Percentiles rank a stretch among this genome's conserved stretches.
Conservation (phyloP, 1,284 basidiomycete species). For the Microbotryum scabiosae region DNA sequence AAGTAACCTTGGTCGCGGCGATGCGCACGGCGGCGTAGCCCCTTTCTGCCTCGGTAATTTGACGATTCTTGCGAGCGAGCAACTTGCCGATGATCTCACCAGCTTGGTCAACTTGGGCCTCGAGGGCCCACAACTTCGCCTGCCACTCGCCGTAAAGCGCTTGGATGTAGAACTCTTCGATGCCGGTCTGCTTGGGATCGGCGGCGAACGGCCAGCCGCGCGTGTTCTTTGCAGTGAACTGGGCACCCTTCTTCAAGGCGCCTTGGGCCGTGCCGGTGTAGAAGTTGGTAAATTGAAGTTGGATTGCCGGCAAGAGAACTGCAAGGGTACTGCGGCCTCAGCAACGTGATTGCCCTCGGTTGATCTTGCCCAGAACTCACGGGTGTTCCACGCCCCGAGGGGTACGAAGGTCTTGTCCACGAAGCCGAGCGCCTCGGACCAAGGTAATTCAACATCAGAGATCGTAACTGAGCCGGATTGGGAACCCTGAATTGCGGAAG, state of each 20-base stretch:
- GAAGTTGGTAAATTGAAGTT: conserved; percentile 39
- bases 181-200: conserved; percentile 30
- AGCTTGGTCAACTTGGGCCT: conserved; percentile 36
- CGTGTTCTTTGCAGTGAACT: conserved; percentile 38
- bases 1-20: conserved; percentile 37
- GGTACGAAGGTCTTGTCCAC: conserved; percentile 26
- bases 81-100: conserved; percentile 28
- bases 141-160: conserved; percentile 38
- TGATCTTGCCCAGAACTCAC: no score
- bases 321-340: no score
- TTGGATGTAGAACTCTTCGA: conserved; percentile 40
- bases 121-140: conserved; percentile 37
- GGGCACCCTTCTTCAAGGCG: conserved; percentile 34
- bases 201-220: conserved; percentile 38
- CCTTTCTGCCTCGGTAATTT: conserved; percentile 36
- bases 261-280: conserved; percentile 40
- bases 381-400: conserved; percentile 37
- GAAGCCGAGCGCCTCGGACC: conserved; percentile 35
- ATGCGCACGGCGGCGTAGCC: conserved; percentile 38
- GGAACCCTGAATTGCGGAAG: neutral
- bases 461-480: conserved; percentile 37
- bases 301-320: conserved; percentile 38
- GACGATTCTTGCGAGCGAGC: conserved; percentile 23
- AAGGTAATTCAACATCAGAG: conserved; percentile 34
- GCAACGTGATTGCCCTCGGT: no score